A percentile compares a stretch with the other conserved stretches of the same genome.
These are phyloP conservation scores for Cryptococcus amylolentus DNA, from an alignment of 1,284 basidiomycete genomes.

Conservation along the genomic window DNA sequence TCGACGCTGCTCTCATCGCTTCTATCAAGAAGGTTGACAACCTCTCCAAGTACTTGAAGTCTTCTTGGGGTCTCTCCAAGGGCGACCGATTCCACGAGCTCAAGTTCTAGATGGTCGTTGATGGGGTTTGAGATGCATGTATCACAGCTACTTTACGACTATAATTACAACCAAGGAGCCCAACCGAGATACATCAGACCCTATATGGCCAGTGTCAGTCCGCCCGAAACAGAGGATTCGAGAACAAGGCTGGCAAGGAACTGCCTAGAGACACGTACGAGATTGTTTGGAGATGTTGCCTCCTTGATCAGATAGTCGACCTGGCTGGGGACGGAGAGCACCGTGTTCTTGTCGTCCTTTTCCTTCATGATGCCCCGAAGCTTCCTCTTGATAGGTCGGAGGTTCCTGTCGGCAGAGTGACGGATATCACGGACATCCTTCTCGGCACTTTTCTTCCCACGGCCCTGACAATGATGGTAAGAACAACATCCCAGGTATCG, in stretches of 20 bases:
- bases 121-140: slow-evolving; percentile 33
- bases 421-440: slow-evolving; percentile 50
- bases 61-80: slow-evolving; percentile 92
- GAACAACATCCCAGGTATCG: neutral
- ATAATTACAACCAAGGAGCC: slow-evolving; percentile 66
- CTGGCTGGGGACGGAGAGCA: slow-evolving; percentile 72
- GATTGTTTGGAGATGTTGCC: slow-evolving; percentile 66
- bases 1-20: slow-evolving; percentile 80
- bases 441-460: slow-evolving; percentile 24
- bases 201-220: slow-evolving; percentile 17
- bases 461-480: slow-evolving; percentile 12
- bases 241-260: neutral
- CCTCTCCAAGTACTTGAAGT: slow-evolving; percentile 89
- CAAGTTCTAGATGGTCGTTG: slow-evolving; percentile 45
- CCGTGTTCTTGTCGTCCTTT: slow-evolving; percentile 35
- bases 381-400: slow-evolving; percentile 78
- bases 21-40: slow-evolving; percentile 90
- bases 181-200: slow-evolving; percentile 64
- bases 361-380: slow-evolving; percentile 64
- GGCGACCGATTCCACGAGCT: slow-evolving; percentile 58
- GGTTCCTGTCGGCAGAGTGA: slow-evolving; percentile 65
- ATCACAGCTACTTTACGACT: slow-evolving; percentile 24
- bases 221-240: slow-evolving; percentile 2
- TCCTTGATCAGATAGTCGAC: slow-evolving; percentile 88
- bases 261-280: slow-evolving; percentile 58